Conservation (phyloP, 495 filamentous ascomycete species). For the Penicillium roqueforti region DNA sequence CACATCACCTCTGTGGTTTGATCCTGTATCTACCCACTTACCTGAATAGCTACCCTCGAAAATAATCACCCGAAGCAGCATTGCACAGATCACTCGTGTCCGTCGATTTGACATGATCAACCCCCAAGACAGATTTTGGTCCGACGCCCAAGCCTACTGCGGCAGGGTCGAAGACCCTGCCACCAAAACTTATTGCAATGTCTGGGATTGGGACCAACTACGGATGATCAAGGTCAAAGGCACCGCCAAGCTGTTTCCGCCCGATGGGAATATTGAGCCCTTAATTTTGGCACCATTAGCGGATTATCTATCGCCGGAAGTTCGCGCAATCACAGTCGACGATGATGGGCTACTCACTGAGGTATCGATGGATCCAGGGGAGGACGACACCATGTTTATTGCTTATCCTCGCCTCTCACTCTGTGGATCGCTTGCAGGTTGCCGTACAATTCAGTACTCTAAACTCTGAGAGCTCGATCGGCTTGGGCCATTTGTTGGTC, state of each 20-base stretch:
- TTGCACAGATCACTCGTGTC: neutral
- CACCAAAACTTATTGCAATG: slow-evolving; percentile 16
- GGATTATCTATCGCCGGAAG: slow-evolving; percentile 16
- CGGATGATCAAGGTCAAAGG: slow-evolving; percentile 25
- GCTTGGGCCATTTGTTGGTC: slow-evolving; percentile 16
- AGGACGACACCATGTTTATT: slow-evolving; percentile 19
- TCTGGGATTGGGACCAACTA: slow-evolving; percentile 25
- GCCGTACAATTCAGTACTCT: slow-evolving; percentile 7
- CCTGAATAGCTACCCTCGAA: too few relatives aligned
- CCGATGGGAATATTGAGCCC: slow-evolving; percentile 16
- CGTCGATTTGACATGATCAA: slow-evolving; percentile 6
- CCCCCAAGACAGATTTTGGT: slow-evolving; percentile 14
- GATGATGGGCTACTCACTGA: slow-evolving; percentile 19
- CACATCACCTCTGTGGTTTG: neutral
- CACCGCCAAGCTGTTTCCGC: slow-evolving; percentile 21
- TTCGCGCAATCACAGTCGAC: slow-evolving; percentile 21
- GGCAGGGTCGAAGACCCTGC: slow-evolving; percentile 11
- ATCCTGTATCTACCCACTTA: too few relatives aligned
- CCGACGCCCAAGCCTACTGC: slow-evolving; percentile 17
- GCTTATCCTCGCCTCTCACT: slow-evolving; percentile 18
- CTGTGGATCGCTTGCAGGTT: slow-evolving; percentile 13
- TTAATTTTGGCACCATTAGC: slow-evolving; percentile 14
- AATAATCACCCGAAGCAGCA: neutral
- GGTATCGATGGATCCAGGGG: slow-evolving; percentile 20
- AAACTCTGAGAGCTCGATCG: slow-evolving; percentile 17